Base-by-base conservation (phyloP, 495 filamentous ascomycete species). In the Astrocystis sublimbata region DNA sequence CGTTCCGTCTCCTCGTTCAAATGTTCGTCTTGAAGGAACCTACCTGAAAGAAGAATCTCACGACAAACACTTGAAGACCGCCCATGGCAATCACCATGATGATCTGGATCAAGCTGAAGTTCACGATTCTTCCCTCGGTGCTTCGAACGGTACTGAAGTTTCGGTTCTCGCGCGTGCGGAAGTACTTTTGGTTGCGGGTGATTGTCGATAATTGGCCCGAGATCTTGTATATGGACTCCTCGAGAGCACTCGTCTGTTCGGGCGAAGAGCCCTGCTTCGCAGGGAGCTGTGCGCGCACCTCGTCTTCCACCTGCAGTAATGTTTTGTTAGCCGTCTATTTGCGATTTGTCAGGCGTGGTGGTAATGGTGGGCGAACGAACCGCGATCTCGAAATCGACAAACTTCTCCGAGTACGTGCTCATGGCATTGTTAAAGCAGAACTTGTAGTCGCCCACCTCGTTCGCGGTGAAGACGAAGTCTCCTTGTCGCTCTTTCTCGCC, bases 361-460 rank as follows among this genome's bases (percentile, higher is more conserved):
- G n/a, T n/a, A n/a, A n/a, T n/a, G n/a, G n/a, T n/a, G n/a, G 40
- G 62, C 61, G 54, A 36, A 78, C 89, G 63, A 79, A 97, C 94
- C 66, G 94, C 84, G 73, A 99, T 97, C 79, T 99, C 96, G 71
- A 99, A 98, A 73, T 99, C 94, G 55, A 99, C 93, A 77, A 93
- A 87, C 78, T 99, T 99, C 79, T 99, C 96, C 23, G 93, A 88
- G 69, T 94, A 97, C 2, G 93, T 98, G 67, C 90, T 94, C 90
- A 98, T 96, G 69, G 96, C 91, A 69, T 98, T 99, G 78, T 94
- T 88, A 80, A 99, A 98, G 84, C 96, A 99, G 77, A 98, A 97
- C 58, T 85, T 85, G 78, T 98, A 98, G 69, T 98, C 94, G 49
- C 96, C 96, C n/a, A 86, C 64, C 47, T 96, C 90, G 66, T 90